A percentile compares a stretch with the other conserved stretches of the same genome.
These are phyloP conservation scores for Lolium rigidum DNA, from an alignment of 176 grass and related monocot species.

Conservation along the genomic window DNA sequence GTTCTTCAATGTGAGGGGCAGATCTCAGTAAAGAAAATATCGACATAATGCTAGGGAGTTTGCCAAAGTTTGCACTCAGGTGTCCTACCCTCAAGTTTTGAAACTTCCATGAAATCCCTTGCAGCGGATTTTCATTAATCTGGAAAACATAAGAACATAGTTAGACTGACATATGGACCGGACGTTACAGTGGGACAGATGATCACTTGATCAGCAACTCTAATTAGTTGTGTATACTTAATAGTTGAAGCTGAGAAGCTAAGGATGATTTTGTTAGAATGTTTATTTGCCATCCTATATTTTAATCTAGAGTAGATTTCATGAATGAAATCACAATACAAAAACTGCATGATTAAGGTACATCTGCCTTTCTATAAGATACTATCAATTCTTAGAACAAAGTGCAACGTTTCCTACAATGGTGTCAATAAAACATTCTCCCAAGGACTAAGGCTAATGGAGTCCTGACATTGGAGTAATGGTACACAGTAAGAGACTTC, in stretches of 20 bases:
- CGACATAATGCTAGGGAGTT: slow-evolving; percentile 8
- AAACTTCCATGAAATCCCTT: slow-evolving; percentile 13
- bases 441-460: no score
- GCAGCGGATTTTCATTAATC: neutral
- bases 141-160: neutral
- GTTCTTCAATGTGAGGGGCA: neutral
- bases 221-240: no score
- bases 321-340: neutral
- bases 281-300: neutral
- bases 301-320: neutral
- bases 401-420: no score
- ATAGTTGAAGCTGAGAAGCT: no score
- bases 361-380: neutral
- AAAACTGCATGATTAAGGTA: neutral
- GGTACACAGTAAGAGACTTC: no score
- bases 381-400: no score
- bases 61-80: neutral
- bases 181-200: no score
- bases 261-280: no score
- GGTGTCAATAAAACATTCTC: no score
- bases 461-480: no score
- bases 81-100: neutral
- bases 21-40: slow-evolving; percentile 4
- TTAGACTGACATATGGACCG: neutral
- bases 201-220: no score